Base-by-base conservation (phyloP, 192 early-diverging fungal species). In the Backusella mclennaniae region DNA sequence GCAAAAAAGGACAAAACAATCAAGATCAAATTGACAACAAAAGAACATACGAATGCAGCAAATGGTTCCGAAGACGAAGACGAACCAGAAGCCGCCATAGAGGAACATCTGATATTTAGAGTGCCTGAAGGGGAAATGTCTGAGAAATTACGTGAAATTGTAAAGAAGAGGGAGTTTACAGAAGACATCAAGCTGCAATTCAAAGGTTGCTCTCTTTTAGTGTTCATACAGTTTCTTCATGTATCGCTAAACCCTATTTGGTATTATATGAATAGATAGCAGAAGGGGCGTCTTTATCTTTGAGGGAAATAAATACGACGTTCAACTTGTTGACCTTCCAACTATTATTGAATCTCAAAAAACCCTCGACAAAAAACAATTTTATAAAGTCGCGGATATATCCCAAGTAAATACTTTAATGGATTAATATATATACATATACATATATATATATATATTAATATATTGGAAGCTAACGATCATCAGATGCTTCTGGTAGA, bases 311-410 rank as follows among this genome's bases (percentile, higher is more conserved):
- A 82, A 83, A 21, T 93, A 91, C 52, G 75, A 84, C 15, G 87
- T 89, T n/a, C 91, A 85, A 38, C 87, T 96, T 9, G 92, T 95
- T 3, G 95, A 96, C 79, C 77, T 96, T 38, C 95, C 95, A 12
- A 92, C 90, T 19, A 94, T 96, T 71, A 89, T 94, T 36, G 95
- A 96, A 77, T 90, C 94, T 2, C 93, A 94, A 75, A 96, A 96
- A 78, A 95, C 94, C 0, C 81, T 94, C 11, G 93, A 96, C 73
- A 90, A 91, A 74, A 94, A 95, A 73, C 94, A 96, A 76, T 86
- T 94, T 39, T 95, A 93, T 80, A 96, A 96, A 73, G 88, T 95
- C 44, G 91, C 89, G 21, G 94, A 96, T 77, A 93, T 96, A 36
- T 93, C 89, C 1, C 95, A 96, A 85, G 90, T 96, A 83, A 14